Evolutionary conservation across 352 stramenopile genomes (phyloP), one percentile per base, ranked within the genome.

Genomic region (Pythium pyrilobum): DNA sequence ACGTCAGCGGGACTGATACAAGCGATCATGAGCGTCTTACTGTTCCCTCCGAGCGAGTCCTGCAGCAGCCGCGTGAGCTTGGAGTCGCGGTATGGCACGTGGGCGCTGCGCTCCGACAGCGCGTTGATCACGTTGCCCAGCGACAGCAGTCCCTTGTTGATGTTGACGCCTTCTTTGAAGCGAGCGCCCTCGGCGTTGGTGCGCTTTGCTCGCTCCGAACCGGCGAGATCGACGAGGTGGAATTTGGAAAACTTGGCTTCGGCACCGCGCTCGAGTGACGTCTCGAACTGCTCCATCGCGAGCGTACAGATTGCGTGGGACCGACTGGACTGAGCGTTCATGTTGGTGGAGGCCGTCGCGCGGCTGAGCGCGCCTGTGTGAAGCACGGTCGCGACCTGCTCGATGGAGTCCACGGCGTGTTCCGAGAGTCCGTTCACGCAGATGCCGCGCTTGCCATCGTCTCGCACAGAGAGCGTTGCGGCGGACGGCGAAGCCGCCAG

Each of bases 121-220:
- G 93, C 89, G 36, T 85, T 95, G 38, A 98, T 97, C 6, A 98
- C 96, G 42, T 99, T 98, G 15, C 94, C 96, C 15, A 99, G 71
- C 7, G 92, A 87, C 11, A 98, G 77, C 15, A 99, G 64, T 3
- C 88, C 87, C 41, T 92, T 85, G 67, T 98, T 98, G 66, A 98
- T 98, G 56, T 95, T 94, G 4, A 92, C 68, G 18, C 78, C 92
- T 69, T 99, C 95, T 53, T 96, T 92, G 53, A 97, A 87, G 0
- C 89, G 76, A 10, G 74, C 77, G 9, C 92, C 94, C 49, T 87
- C 62, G 1, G 89, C 73, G 10, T 90, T 83, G 0, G 92, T 98
- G 5, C 89, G 69, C 50, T 96, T 96, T 18, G 90, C 83, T 1
- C 91, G 79, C 66, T 99, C 96, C 7, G 81, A 97, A 23, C 96